phyloP scores from a whole-genome alignment of 257 asterid genomes.

The Avicennia marina region DNA sequence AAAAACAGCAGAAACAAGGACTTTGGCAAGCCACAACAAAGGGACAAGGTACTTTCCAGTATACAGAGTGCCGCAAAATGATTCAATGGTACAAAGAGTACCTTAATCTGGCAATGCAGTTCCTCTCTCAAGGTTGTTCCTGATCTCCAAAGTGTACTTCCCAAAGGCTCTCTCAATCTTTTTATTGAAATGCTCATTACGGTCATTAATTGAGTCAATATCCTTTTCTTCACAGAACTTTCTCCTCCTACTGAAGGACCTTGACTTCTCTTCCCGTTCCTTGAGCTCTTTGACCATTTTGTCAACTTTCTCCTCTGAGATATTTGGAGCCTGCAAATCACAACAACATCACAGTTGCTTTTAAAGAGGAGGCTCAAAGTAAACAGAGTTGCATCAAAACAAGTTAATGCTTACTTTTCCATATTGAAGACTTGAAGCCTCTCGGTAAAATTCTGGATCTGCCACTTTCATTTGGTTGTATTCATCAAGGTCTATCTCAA shows the following conservation, averaged over 20 bases:
- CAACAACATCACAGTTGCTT: conserved; percentile 4
- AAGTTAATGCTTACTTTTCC: conserved; percentile 56
- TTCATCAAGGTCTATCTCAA: conserved; percentile 64
- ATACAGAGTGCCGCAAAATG: too few species aligned
- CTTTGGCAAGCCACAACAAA: not conserved
- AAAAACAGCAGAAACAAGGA: not conserved
- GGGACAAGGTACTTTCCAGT: too few species aligned
- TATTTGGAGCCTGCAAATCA: conserved; percentile 60
- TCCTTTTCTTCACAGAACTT: conserved; percentile 95
- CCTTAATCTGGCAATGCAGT: conserved; percentile 58
- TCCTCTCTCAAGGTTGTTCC: conserved; percentile 91
- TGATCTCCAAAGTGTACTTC: conserved; percentile 88
- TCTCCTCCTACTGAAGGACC: conserved; percentile 90
- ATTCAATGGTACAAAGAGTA: not conserved
- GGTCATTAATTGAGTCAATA: conserved; percentile 82
- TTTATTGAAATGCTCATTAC: conserved; percentile 89
- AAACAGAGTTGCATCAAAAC: not conserved
- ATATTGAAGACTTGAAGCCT: conserved; percentile 96
- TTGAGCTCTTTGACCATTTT: conserved; percentile 87
- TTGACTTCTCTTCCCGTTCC: conserved; percentile 76
- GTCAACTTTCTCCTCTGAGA: conserved; percentile 71
- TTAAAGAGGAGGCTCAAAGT: not conserved
- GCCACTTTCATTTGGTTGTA: conserved; percentile 76
- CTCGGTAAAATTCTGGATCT: conserved; percentile 92
- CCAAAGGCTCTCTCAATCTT: conserved; percentile 96